Base-by-base conservation (phyloP, 2,329 filamentous ascomycete species). In the Arthrobotrys sinensis region DNA sequence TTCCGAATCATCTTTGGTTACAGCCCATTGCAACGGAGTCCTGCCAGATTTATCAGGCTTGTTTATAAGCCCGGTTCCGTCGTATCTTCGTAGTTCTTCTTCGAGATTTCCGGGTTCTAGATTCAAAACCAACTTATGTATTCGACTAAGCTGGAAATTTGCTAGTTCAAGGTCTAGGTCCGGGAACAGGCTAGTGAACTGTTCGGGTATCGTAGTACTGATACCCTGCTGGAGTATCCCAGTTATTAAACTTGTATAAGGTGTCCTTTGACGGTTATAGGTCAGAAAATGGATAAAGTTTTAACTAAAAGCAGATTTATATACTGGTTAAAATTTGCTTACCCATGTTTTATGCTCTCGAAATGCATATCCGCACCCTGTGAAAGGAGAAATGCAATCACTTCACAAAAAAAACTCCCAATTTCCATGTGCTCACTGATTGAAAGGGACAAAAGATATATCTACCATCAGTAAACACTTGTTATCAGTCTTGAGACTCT, bases 1-100 rank as follows among this genome's bases (percentile, higher is more conserved):
- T 2, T n/a, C 45, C 5, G 14, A 10, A 21, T 63, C 57, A 12
- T 43, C 57, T 12, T 19, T 19, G 11, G 8, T 2, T 14, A 21
- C 38, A 10, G 57, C 57, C 36, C 38, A 63, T 1, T 45, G 38
- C 43, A 63, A 46, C n/a, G 57, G 38, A 28, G 57, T 46, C 34
- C 24, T 46, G 6, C 57, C 57, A 11, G 14, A 24, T n/a, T 40
- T 46, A n/a, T 63, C 57, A 8, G 38, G 16, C n/a, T 45, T 40
- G 21, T 63, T 21, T 45, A 63, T 46, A 8, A 63, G 16, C 11
- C 36, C 38, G 14, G 34, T 12, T 24, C 28, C 38, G 12, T 19
- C 21, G n/a, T n/a, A 63, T 32, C 43, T 45, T 19, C 36, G 19
- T 32, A 45, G 21, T 28, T 63, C 57, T 43, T 45, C 38, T 6